These are phyloP conservation scores for Rhododendron molle DNA, from an alignment of 148 eudicot species.

Conservation along the genomic window DNA sequence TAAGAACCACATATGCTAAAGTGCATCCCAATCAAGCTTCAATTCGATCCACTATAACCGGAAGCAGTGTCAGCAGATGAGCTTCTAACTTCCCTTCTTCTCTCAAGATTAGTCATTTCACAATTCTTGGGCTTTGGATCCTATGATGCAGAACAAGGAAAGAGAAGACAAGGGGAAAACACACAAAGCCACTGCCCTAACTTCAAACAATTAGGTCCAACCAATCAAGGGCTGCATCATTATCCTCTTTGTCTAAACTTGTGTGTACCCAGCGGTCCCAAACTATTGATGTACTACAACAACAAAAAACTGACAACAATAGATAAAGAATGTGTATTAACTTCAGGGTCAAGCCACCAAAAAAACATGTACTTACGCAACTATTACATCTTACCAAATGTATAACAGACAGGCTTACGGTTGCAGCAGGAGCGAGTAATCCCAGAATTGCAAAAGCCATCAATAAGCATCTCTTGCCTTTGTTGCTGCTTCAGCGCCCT, in stretches of 20 bases:
- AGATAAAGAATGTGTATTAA: background rate
- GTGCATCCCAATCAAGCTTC: no score
- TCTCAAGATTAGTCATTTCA: no score
- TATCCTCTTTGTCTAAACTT: background rate
- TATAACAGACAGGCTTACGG: conserved; percentile 58
- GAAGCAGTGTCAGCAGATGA: no score
- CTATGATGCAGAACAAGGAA: no score
- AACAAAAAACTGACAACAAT: background rate
- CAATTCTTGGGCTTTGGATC: no score
- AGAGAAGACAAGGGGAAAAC: no score
- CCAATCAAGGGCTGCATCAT: no score
- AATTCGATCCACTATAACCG: no score
- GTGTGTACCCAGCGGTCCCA: background rate
- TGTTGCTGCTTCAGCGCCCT: conserved; percentile 44
- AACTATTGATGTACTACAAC: background rate
- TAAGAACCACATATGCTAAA: background rate
- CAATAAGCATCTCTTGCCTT: conserved; percentile 34
- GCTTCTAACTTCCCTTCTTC: no score
- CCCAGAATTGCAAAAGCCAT: conserved; percentile 29
- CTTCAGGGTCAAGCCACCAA: background rate
- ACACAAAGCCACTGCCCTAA: no score
- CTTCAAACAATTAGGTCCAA: no score
- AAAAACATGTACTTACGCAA: background rate
- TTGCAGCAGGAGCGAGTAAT: conserved; percentile 63
- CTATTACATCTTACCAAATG: conserved; percentile 60